Conservation (phyloP, 257 asterid genomes). For the Fraxinus quadrangulata region DNA sequence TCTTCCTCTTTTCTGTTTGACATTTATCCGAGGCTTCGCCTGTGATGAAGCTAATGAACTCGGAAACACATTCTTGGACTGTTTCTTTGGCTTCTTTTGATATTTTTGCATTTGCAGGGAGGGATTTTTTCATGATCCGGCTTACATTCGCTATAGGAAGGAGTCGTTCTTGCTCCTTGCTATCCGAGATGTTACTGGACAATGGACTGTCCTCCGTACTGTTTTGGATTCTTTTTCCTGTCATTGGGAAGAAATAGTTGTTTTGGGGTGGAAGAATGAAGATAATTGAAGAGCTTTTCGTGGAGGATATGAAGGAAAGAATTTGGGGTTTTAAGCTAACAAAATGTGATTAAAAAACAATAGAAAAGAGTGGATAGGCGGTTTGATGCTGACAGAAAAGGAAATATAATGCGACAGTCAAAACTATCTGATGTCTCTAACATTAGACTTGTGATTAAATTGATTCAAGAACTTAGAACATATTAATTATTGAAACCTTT, state of each 20-base stretch:
- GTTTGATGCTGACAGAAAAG: slow-evolving; percentile 41
- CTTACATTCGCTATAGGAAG: slow-evolving; percentile 59
- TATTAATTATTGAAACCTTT: background rate
- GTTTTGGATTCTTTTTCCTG: slow-evolving; percentile 35
- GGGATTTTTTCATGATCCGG: slow-evolving; percentile 63
- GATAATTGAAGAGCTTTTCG: background rate
- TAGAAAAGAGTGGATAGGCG: slow-evolving; percentile 43
- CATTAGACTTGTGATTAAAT: background rate
- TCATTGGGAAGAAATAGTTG: slow-evolving; percentile 27
- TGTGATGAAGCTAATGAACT: slow-evolving; percentile 63
- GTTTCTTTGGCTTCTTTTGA: slow-evolving; percentile 62
- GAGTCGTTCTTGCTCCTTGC: slow-evolving; percentile 38
- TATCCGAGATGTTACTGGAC: slow-evolving; percentile 14
- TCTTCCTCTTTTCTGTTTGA: slow-evolving; percentile 58
- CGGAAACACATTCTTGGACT: slow-evolving; percentile 62
- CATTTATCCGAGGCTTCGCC: slow-evolving; percentile 70
- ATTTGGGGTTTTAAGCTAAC: slow-evolving; percentile 28
- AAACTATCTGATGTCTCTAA: background rate
- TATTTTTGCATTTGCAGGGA: slow-evolving; percentile 58
- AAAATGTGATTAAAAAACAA: slow-evolving; percentile 14
- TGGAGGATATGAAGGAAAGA: slow-evolving; percentile 5
- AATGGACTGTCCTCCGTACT: slow-evolving; percentile 21
- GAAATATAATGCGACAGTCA: background rate
- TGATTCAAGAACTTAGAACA: background rate
- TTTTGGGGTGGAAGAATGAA: slow-evolving; percentile 2